Evolutionary conservation across 2,329 filamentous ascomycete genomes (phyloP).

Genomic region (Fusarium illudens): DNA sequence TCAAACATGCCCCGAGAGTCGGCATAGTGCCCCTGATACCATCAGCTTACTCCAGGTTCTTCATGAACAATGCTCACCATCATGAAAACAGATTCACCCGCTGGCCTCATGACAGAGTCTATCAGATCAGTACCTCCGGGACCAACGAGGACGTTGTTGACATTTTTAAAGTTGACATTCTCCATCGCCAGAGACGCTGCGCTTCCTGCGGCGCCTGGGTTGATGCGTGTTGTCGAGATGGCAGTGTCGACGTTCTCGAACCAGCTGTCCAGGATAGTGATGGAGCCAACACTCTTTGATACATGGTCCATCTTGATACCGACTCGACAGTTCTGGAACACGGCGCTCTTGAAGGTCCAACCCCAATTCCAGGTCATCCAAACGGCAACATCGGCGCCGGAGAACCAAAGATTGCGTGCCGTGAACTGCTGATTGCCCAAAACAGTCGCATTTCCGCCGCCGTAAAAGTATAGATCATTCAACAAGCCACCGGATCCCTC

Average conservation of each 20-base stretch:
- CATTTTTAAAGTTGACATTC: constrained; percentile 54
- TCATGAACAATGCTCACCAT: constrained; percentile 31
- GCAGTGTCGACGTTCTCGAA: constrained; percentile 73
- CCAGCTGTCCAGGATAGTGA: constrained; percentile 77
- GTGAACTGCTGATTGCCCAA: constrained; percentile 77
- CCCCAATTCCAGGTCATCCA: constrained; percentile 80
- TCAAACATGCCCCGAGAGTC: constrained; percentile 34
- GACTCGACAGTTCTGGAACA: constrained; percentile 69
- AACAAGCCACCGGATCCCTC: constrained; percentile 73
- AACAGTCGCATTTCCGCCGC: constrained; percentile 67
- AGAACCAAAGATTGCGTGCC: constrained; percentile 73
- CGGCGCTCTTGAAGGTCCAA: constrained; percentile 75
- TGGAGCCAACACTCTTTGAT: constrained; percentile 70
- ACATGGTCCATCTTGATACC: constrained; percentile 72
- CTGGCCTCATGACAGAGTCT: constrained; percentile 10
- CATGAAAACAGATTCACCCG: constrained; percentile 32
- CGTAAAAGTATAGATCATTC: constrained; percentile 74
- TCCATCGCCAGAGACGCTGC: constrained; percentile 57
- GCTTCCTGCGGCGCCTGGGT: constrained; percentile 45
- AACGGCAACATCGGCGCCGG: constrained; percentile 70
- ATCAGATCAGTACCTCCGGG: constrained; percentile 31
- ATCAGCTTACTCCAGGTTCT: constrained; percentile 9
- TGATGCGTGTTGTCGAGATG: constrained; percentile 67
- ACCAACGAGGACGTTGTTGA: constrained; percentile 43
- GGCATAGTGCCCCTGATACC: constrained; percentile 38